Percentiles rank a stretch among this genome's conserved stretches.
These are phyloP conservation scores for Saraca asoca DNA, from an alignment of 331 rosid genomes.

Conservation along the genomic window DNA sequence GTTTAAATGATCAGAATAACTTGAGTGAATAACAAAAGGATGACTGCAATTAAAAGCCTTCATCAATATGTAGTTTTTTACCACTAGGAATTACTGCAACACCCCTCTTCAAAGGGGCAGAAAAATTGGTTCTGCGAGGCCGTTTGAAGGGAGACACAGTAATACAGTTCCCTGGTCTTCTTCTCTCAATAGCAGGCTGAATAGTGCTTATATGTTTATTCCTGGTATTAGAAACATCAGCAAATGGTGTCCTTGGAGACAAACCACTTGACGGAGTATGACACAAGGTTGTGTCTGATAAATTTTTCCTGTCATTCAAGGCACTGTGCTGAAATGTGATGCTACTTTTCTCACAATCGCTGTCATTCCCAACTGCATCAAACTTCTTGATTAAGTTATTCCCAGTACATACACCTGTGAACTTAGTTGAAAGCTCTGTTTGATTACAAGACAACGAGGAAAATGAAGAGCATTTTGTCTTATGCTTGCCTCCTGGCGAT, in stretches of 20 bases:
- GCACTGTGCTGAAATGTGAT: constrained; percentile 42
- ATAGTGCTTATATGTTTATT: constrained; percentile 38
- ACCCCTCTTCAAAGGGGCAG: constrained; percentile 51
- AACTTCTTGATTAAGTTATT: constrained; percentile 67
- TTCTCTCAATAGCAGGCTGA: constrained; percentile 47
- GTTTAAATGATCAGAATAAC: constrained; percentile 32
- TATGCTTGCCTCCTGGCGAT: constrained; percentile 29
- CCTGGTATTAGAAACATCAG: constrained; percentile 64
- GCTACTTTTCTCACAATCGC: constrained; percentile 36
- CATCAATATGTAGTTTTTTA: constrained; percentile 30
- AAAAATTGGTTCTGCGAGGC: constrained; percentile 66
- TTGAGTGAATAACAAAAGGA: constrained; percentile 23
- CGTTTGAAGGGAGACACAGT: constrained; percentile 74
- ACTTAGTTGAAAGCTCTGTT: constrained; percentile 42
- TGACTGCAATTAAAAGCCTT: constrained; percentile 8
- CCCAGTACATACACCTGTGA: constrained; percentile 45
- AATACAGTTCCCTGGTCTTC: constrained; percentile 55
- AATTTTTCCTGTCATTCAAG: constrained; percentile 25
- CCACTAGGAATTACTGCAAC: constrained; percentile 46
- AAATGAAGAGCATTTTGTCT: constrained; percentile 44
- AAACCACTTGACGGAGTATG: constrained; percentile 39
- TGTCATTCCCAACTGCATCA: constrained; percentile 62
- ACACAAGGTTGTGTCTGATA: constrained; percentile 21
- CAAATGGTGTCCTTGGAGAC: constrained; percentile 47
- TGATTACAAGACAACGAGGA: constrained; percentile 50